phyloP scores from a whole-genome alignment of 257 asterid genomes.

The Leonotis leonurus region DNA sequence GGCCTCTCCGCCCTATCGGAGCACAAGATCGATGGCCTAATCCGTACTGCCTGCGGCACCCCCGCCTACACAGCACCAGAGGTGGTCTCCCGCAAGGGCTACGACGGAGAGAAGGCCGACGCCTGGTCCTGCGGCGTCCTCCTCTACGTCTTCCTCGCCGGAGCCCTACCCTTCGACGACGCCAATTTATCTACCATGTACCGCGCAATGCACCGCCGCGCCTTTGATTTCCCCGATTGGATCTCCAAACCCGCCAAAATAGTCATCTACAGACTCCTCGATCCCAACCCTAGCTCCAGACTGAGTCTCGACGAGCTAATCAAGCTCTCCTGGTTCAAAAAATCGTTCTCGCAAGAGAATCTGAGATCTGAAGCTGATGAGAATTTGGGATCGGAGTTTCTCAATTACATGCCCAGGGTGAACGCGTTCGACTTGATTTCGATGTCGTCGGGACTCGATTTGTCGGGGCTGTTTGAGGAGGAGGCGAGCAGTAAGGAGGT shows the following conservation, averaged over 20 bases:
- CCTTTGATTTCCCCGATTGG: conserved; percentile 51
- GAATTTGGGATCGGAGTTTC: conserved; percentile 14
- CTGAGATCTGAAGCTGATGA: conserved; percentile 5
- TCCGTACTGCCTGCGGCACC: conserved; percentile 81
- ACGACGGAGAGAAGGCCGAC: conserved; percentile 81
- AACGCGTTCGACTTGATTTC: conserved; percentile 82
- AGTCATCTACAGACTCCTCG: conserved; percentile 49
- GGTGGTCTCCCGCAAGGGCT: conserved; percentile 58
- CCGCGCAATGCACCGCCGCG: conserved; percentile 61
- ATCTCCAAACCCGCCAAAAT: conserved; percentile 50
- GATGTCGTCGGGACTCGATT: conserved; percentile 66
- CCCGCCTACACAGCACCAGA: conserved; percentile 96
- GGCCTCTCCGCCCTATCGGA: conserved; percentile 88
- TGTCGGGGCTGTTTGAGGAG: conserved; percentile 57
- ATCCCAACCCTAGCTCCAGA: conserved; percentile 67
- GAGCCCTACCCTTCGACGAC: conserved; percentile 66
- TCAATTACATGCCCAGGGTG: conserved; percentile 26
- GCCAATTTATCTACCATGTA: conserved; percentile 56
- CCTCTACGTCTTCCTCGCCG: conserved; percentile 54
- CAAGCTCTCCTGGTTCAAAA: conserved; percentile 59
- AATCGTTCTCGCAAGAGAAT: conserved; percentile 32
- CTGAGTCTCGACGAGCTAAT: conserved; percentile 50
- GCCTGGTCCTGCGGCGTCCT: conserved; percentile 95
- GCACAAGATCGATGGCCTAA: conserved; percentile 47
- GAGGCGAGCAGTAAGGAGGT: conserved; percentile 48